Conservation (phyloP, 257 asterid species). For the Coffea eugenioides region DNA sequence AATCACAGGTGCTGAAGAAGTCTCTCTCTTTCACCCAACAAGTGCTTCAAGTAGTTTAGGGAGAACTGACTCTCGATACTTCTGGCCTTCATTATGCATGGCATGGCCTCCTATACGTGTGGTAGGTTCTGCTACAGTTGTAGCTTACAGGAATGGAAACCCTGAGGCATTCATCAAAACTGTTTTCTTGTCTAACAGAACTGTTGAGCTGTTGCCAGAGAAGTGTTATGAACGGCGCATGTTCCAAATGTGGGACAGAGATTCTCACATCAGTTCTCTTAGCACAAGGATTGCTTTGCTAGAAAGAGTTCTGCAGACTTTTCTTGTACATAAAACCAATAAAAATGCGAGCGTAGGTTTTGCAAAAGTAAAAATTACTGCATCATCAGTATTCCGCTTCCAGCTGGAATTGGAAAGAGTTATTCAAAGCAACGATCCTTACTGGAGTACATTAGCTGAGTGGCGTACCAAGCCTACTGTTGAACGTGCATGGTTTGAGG, state of each 20-base stretch:
- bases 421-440: conserved; percentile 49
- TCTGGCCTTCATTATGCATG: conserved; percentile 44
- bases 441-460: conserved; percentile 67
- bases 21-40: conserved; percentile 43
- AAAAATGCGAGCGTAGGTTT: conserved; percentile 29
- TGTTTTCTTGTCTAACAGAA: conserved; percentile 29
- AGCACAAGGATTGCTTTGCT: conserved; percentile 39
- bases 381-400: conserved; percentile 57
- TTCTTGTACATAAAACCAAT: conserved; percentile 29
- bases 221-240: conserved; percentile 48
- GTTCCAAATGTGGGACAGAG: conserved; percentile 27
- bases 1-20: conserved; percentile 65
- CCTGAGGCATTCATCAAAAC: conserved; percentile 47
- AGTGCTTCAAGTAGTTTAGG: conserved; percentile 20
- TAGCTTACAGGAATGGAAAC: conserved; percentile 51
- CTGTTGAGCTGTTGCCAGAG: conserved; percentile 55
- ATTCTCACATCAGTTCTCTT: conserved; percentile 32
- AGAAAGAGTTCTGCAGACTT: conserved; percentile 37
- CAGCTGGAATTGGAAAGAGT: conserved; percentile 64
- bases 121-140: conserved; percentile 57
- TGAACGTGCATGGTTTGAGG: conserved; percentile 63
- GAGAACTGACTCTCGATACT: conserved; percentile 21
- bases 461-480: conserved; percentile 78
- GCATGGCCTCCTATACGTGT: conserved; percentile 49
- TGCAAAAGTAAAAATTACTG: conserved; percentile 44